Conservation (phyloP, 495 filamentous ascomycete species). For the Lineolata rhizophorae region DNA sequence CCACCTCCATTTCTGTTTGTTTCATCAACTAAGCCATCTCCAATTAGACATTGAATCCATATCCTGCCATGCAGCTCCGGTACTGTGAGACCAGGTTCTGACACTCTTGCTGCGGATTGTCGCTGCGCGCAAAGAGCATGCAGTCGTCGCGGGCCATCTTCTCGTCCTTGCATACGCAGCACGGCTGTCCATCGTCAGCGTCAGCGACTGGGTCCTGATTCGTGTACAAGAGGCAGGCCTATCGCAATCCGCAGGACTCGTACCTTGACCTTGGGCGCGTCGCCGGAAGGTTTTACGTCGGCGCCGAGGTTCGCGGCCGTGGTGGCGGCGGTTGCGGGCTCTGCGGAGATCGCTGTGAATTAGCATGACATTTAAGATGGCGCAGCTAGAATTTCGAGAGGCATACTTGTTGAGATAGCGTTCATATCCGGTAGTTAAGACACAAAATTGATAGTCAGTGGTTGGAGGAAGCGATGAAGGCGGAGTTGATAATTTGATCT, state of each 20-base stretch:
- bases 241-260: too few relatives aligned
- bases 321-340: constrained; percentile 6
- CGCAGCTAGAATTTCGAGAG: too few relatives aligned
- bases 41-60: constrained; percentile 48
- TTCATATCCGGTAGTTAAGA: too few relatives aligned
- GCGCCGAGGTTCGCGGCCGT: constrained; percentile 19
- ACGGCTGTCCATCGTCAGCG: constrained; percentile 35
- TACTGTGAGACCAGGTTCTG: constrained; percentile 63
- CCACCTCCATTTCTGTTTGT: neutral
- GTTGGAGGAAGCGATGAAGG: too few relatives aligned
- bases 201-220: too few relatives aligned
- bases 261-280: constrained; percentile 34
- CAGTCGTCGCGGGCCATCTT: constrained; percentile 87
- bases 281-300: constrained; percentile 20
- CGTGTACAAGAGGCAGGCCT: too few relatives aligned
- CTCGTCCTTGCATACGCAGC: constrained; percentile 93
- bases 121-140: constrained; percentile 81
- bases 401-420: too few relatives aligned
- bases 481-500: too few relatives aligned
- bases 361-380: too few relatives aligned
- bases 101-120: constrained; percentile 62
- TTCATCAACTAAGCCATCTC: too few relatives aligned
- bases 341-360: too few relatives aligned
- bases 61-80: constrained; percentile 79
- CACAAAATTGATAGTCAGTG: too few relatives aligned